Evolutionary conservation across 176 grass and related monocot species (phyloP), one percentile per base, ranked within the genome.

Genomic region (Tuctoria greenei): DNA sequence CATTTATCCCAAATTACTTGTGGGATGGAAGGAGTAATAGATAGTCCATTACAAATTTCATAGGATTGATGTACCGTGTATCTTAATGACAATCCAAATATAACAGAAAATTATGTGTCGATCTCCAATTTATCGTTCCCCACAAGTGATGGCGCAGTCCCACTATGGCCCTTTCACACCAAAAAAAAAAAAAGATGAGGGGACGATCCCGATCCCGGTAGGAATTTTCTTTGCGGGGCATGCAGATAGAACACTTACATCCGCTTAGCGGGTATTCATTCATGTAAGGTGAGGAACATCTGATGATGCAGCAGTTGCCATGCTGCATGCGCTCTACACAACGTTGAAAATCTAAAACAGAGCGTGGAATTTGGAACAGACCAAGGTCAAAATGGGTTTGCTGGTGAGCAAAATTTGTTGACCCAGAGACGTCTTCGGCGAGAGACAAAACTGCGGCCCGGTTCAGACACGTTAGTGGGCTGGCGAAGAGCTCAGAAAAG

Each of bases 351-450:
- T 23, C 14, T 47, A 17, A 27, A 27, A 61, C 1, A 4, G 24
- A 23, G 37, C 28, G 40, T 54, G 25, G 28, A 82, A 25, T 61
- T n/a, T 12, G 8, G 6, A 75, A 83, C 40, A 16, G 64, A 23
- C 17, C 18, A 25, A 21, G n/a, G 58, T 84, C 65, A 43, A 71
- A 54, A 63, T 36, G 57, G 26, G 9, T 44, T 64, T 71, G 82
- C 57, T 64, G 74, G 67, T 64, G 66, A 72, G 66, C 66, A 45
- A 64, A 64, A 54, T 55, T 77, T 71, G 56, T 64, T 71, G 82
- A 84, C 74, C 43, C 67, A 47, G 6, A 54, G 6, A 54, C 35
- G 7, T 31, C 31, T 1, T 23, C 17, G 34, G 51, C 2, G 39
- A 55, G 4, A 26, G 40, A 26, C 8, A 34, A 60, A 68, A 69